Conservation (phyloP, 2,329 filamentous ascomycete species). For the Xenoacremonium recifei region DNA sequence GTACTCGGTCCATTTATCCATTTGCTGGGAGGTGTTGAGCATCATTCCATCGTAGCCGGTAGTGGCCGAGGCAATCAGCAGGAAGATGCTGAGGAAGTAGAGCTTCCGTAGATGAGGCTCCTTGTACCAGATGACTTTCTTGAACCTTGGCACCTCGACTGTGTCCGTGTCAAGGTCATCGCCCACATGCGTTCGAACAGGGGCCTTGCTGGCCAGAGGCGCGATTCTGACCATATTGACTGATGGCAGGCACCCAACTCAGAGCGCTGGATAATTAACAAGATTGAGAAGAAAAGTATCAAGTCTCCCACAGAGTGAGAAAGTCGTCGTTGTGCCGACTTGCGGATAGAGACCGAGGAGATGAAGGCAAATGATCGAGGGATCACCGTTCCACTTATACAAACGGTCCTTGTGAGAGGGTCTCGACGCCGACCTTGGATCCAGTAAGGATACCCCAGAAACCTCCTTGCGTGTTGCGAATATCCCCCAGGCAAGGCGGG, state of each 20-base stretch:
- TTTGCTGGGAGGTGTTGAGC: slow-evolving; percentile 58
- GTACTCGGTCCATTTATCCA: slow-evolving; percentile 51
- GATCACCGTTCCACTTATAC: slow-evolving; percentile 23
- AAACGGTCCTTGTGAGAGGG: slow-evolving; percentile 8
- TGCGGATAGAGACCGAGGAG: slow-evolving; percentile 15
- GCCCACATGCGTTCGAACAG: slow-evolving; percentile 9
- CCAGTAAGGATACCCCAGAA: slow-evolving; percentile 10
- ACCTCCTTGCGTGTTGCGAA: slow-evolving; percentile 7
- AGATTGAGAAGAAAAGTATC: slow-evolving; percentile 3
- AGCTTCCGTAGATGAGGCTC: slow-evolving; percentile 57
- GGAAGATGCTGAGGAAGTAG: slow-evolving; percentile 50
- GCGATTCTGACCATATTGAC: slow-evolving; percentile 15
- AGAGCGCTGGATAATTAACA: slow-evolving; percentile 5
- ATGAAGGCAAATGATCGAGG: slow-evolving; percentile 7
- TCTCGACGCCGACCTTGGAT: slow-evolving; percentile 5
- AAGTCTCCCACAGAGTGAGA: neutral
- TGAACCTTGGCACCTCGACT: slow-evolving; percentile 48
- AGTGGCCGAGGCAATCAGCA: slow-evolving; percentile 60
- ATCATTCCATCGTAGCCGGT: slow-evolving; percentile 63
- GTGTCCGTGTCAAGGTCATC: slow-evolving; percentile 38
- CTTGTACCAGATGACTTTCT: slow-evolving; percentile 54
- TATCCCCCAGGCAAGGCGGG: slow-evolving; percentile 14
- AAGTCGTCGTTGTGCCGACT: slow-evolving; percentile 11
- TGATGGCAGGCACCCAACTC: slow-evolving; percentile 1
- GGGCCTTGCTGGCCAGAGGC: slow-evolving; percentile 22